Evolutionary conservation across 805 yeast species (phyloP), one percentile per base, ranked within the genome.

Genomic region (Pichia cabralensis): DNA sequence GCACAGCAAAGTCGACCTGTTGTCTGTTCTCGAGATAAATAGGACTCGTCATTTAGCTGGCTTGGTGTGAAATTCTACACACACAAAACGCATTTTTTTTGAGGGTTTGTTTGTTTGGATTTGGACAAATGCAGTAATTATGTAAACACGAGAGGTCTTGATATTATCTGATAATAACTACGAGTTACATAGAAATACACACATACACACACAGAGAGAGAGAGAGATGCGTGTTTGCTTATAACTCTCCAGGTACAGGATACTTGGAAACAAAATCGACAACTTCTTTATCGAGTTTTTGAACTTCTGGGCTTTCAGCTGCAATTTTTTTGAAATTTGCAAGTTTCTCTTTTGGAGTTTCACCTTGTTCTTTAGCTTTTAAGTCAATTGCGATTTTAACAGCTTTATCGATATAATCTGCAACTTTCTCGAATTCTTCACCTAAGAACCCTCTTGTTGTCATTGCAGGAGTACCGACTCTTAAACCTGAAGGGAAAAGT

Each of bases 381-480:
- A 82, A 65, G 21, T 63, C 66, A 36, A 69, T 58, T 17, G 95
- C 73, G 47, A 83, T 66, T 34, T 71, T 68, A 39, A 83, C 86
- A 24, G 96, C 94, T 46, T 65, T 61, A 55, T 81, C 82, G 52
- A 89, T 82, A 65, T 71, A 85, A 35, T 67, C 71, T 28, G 88
- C 89, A 38, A 89, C 92, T 55, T 71, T 70, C 43, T 67, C 76
- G 55, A 89, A 89, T 51, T 89, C 97, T 37, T 64, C 70, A 42
- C 69, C 71, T 34, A 74, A 74, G 54, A 89, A 80, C 30, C 96
- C 96, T 67, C 98, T 79, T 34, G 96, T 85, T 37, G 96, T 80
- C 97, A 89, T 89, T 31, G 97, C 97, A 39, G 98, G 98, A 13
- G 97, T 83, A 50, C 98, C 98, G 42, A 89, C 80, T 68, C 98